Percentiles rank a stretch among this genome's conserved stretches.
phyloP scores from a whole-genome alignment of 176 grass and related monocot genomes.

The Phoenix roebelenii region DNA sequence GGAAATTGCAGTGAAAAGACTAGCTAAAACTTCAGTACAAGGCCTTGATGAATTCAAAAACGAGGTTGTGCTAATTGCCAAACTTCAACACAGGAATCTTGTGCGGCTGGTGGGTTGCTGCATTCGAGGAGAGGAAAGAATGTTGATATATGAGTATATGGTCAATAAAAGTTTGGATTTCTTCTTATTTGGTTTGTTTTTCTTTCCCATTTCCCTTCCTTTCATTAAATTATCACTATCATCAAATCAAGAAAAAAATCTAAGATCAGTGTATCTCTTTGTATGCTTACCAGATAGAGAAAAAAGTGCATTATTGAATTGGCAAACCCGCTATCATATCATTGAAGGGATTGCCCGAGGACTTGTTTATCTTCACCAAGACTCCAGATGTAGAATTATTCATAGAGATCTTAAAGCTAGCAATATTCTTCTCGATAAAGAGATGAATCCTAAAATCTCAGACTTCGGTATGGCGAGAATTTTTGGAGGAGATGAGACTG shows the following conservation, averaged over 20 bases:
- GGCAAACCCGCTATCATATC: conserved; percentile 55
- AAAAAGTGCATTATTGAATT: conserved; percentile 36
- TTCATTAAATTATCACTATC: not conserved
- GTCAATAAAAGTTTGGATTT: conserved; percentile 61
- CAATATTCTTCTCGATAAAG: conserved; percentile 66
- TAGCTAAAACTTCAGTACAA: conserved; percentile 50
- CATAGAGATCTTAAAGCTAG: conserved; percentile 75
- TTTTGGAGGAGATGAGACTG: conserved; percentile 63
- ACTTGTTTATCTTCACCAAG: conserved; percentile 71
- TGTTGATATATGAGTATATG: conserved; percentile 69
- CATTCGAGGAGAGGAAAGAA: conserved; percentile 49
- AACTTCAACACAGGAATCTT: conserved; percentile 67
- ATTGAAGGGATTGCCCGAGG: conserved; percentile 66
- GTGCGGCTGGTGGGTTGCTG: conserved; percentile 62
- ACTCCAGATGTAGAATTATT: conserved; percentile 70
- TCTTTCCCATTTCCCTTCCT: too few relatives aligned
- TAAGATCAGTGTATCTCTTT: too few relatives aligned
- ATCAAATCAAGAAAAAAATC: too few relatives aligned
- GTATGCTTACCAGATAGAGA: conserved; percentile 25
- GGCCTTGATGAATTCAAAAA: conserved; percentile 70
- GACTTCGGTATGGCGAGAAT: conserved; percentile 84
- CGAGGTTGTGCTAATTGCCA: conserved; percentile 48
- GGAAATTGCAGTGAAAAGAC: conserved; percentile 74
- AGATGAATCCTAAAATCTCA: conserved; percentile 67
- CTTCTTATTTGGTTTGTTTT: conserved; percentile 40